Conservation (phyloP, 805 yeast genomes). For the Zygosaccharomyces pseudorouxii region DNA sequence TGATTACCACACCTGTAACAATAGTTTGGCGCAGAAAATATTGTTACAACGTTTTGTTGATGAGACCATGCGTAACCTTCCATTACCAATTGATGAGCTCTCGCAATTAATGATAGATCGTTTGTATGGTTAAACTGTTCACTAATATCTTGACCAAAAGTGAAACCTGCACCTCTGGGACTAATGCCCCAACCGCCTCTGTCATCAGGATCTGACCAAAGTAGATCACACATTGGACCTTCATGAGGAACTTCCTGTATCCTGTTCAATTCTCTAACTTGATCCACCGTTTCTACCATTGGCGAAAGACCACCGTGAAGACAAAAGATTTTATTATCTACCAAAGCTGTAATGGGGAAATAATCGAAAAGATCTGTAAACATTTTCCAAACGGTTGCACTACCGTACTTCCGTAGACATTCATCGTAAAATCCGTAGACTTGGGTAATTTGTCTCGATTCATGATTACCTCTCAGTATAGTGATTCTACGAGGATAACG, state of each 20-base stretch:
- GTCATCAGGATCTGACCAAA: constrained; percentile 98
- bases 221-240: constrained; percentile 94
- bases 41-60: constrained; percentile 89
- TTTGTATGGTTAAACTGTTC: constrained; percentile 92
- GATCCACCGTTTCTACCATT: constrained; percentile 88
- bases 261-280: constrained; percentile 84
- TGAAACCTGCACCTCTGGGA: constrained; percentile 98
- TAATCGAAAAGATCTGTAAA: constrained; percentile 90
- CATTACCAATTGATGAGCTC: constrained; percentile 98
- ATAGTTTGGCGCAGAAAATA: constrained; percentile 92
- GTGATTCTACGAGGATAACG: constrained; percentile 90
- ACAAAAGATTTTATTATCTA: constrained; percentile 86
- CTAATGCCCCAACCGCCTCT: constrained; percentile 98
- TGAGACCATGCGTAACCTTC: constrained; percentile 95
- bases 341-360: constrained; percentile 89
- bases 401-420: constrained; percentile 87
- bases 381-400: constrained; percentile 88
- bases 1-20: constrained; percentile 98
- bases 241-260: constrained; percentile 96
- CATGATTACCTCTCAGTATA: constrained; percentile 90
- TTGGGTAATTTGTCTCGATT: constrained; percentile 92
- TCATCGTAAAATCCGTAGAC: constrained; percentile 96
- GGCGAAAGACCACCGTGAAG: constrained; percentile 94
- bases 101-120: constrained; percentile 76
- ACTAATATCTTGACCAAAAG: constrained; percentile 92